A percentile compares a stretch with the other conserved stretches of the same genome.
phyloP scores from a whole-genome alignment of 345 rosid genomes.

The Rhizophora apiculata region DNA sequence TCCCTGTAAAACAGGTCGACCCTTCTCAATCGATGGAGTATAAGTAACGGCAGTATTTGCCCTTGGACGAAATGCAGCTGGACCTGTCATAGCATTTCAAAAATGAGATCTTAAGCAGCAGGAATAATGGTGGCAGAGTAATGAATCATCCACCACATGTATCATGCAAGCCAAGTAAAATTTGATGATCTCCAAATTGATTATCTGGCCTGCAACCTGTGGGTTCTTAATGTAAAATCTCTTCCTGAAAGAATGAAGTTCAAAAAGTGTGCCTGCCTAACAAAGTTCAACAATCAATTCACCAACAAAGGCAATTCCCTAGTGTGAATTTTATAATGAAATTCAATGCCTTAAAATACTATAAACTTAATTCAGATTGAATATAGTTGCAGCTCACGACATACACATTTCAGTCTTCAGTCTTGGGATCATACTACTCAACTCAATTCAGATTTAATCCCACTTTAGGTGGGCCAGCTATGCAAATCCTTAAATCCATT shows the following conservation, averaged over 20 bases:
- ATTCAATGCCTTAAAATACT: no score
- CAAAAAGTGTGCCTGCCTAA: no score
- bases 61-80: slow-evolving; percentile 97
- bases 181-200: slow-evolving; percentile 7
- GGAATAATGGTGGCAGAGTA: not conserved
- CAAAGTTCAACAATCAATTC: no score
- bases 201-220: not conserved
- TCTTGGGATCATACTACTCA: no score
- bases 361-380: no score
- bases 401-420: no score
- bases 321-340: no score
- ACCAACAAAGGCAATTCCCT: no score
- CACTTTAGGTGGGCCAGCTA: no score
- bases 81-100: slow-evolving; percentile 49
- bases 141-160: not conserved
- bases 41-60: slow-evolving; percentile 60
- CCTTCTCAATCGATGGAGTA: slow-evolving; percentile 76
- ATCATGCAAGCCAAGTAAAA: not conserved
- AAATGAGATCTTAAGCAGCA: slow-evolving; percentile 15
- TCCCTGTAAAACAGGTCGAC: slow-evolving; percentile 96
- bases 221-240: not conserved
- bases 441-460: no score
- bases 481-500: no score
- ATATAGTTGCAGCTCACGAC: no score
- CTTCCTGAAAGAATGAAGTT: not conserved